Conservation (phyloP, 116 monocot species). For the Phalaenopsis hybrid region DNA sequence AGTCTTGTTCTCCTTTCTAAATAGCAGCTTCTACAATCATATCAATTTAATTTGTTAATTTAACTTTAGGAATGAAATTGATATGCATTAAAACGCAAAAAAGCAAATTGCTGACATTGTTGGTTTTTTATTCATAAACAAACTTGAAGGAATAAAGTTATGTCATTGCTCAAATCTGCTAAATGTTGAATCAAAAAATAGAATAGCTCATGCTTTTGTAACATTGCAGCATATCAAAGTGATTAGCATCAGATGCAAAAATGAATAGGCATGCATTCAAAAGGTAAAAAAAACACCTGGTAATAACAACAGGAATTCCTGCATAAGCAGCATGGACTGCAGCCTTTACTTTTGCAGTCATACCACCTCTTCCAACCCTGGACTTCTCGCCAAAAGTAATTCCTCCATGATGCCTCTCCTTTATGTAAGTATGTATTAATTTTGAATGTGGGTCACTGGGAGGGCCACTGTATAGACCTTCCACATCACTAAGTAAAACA, state of each 20-base stretch:
- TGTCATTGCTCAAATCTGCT: neutral
- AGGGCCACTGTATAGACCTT: slow-evolving; percentile 87
- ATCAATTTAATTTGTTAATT: neutral
- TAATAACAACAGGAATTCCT: slow-evolving; percentile 80
- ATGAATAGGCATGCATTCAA: neutral
- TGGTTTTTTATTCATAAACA: neutral
- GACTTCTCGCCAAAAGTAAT: slow-evolving; percentile 98
- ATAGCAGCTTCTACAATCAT: no score
- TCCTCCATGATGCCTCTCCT: slow-evolving; percentile 62
- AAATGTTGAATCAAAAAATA: neutral
- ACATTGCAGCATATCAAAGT: neutral
- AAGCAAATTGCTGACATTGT: neutral
- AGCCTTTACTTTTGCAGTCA: slow-evolving; percentile 92
- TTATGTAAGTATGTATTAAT: slow-evolving; percentile 87
- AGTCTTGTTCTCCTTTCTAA: no score
- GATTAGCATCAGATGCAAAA: neutral
- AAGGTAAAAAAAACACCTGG: slow-evolving; percentile 42
- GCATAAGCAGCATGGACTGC: slow-evolving; percentile 62
- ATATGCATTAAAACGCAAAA: neutral
- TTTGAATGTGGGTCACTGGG: slow-evolving; percentile 80
- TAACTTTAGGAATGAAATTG: neutral
- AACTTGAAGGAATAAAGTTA: neutral
- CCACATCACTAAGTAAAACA: slow-evolving; percentile 90
- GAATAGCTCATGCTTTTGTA: neutral
- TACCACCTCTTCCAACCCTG: slow-evolving; percentile 90